Conservation (phyloP, 805 yeast species). For the Teunomyces aglyptinius region DNA sequence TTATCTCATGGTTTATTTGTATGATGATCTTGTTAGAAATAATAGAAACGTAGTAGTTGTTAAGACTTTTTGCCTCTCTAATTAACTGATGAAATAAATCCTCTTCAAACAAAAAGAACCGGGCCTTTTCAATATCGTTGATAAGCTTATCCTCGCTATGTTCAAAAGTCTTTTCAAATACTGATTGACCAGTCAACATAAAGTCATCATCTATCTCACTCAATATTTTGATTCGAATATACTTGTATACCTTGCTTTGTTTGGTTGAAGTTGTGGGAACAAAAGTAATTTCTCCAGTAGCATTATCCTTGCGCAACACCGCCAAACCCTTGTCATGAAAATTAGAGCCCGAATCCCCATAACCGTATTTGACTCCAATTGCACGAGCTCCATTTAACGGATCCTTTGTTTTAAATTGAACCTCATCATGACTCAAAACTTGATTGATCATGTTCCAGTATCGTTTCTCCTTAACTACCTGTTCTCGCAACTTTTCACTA, state of each 20-base stretch:
- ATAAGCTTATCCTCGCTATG: slow-evolving; percentile 48
- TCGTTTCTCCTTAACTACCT: slow-evolving; percentile 56
- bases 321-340: slow-evolving; percentile 78
- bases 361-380: slow-evolving; percentile 86
- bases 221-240: slow-evolving; percentile 59
- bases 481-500: slow-evolving; percentile 49
- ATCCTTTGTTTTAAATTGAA: slow-evolving; percentile 63
- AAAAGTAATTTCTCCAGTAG: slow-evolving; percentile 33
- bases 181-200: slow-evolving; percentile 58
- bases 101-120: slow-evolving; percentile 80
- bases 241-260: slow-evolving; percentile 40
- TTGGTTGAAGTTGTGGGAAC: slow-evolving; percentile 26
- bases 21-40: slow-evolving; percentile 63
- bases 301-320: slow-evolving; percentile 50
- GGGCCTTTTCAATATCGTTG: slow-evolving; percentile 59
- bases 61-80: slow-evolving; percentile 69
- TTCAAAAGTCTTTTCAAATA: slow-evolving; percentile 22
- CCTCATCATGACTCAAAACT: slow-evolving; percentile 51
- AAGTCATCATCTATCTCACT: slow-evolving; percentile 54
- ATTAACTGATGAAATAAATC: slow-evolving; percentile 78
- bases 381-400: slow-evolving; percentile 46
- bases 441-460: slow-evolving; percentile 63
- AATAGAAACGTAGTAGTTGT: slow-evolving; percentile 65
- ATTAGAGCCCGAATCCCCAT: slow-evolving; percentile 84
- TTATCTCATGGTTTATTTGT: slow-evolving; percentile 60